Evolutionary conservation across 306 rosid genomes (phyloP), one percentile per base, ranked within the genome.

Genomic region (Dalbergia cultrata): DNA sequence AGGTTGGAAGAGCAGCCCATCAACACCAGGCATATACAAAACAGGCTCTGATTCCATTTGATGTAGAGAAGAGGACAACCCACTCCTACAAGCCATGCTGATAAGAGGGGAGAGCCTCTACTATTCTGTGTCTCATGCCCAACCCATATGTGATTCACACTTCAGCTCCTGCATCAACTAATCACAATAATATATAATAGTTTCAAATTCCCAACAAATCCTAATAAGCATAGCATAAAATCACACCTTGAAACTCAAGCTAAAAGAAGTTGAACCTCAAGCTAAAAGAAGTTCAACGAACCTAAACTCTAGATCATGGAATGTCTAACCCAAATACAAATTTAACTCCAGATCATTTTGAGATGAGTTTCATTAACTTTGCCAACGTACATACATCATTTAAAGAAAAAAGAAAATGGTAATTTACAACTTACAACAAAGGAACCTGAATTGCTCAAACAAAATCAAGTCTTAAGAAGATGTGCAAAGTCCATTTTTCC

Each of bases 151-250:
- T 60, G 43, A 66, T 67, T 66, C 47, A 19, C 56, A 63, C 35
- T 59, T 47, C 77, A 75, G 67, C 3, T 59, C 81, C 71, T 59
- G 66, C 77, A 68, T 63, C 72, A 75, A 56, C 43, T 54, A 47
- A 80, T 75, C 76, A 54, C 57, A 71, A 70, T 62, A 47, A 10
- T 11, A 72, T 66, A 60, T 56, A 80, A 67, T 60, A 59, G 35
- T 49, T 44, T 34, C 43, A 74, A 65, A 71, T 26, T 22, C 75
- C 43, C 58, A 75, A 62, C 3, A 31, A 61, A 84, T 79, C 65
- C 66, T 60, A 75, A 33, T 37, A 62, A 80, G 50, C 44, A 57
- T 45, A 53, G 53, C 74, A 39, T 41, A 54, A 19, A 56, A 58
- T 6, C 35, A 54, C 43, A 68, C 57, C 62, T 60, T 52, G 57